Base-by-base conservation (phyloP, 768 basidiomycete genomes). In the Tephrocybe rancida region DNA sequence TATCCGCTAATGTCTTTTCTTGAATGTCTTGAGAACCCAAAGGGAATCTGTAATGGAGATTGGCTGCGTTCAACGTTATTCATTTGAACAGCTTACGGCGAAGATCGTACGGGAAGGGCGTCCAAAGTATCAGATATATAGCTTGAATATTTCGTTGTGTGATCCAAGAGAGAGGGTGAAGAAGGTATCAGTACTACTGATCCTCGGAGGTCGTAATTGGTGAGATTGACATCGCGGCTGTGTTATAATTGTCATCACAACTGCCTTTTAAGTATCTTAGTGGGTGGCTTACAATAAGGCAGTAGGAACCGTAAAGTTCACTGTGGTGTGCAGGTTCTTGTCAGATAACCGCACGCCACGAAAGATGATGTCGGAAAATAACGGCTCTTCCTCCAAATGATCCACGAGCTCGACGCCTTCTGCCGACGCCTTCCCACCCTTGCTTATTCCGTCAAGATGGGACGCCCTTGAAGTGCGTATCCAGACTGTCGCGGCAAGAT, bases 401-500 rank as follows among this genome's bases (percentile, higher is more conserved):
- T 63, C 61, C 32, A 61, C 58, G 6, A 44, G 51, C n/a, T 1
- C 14, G 10, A 13, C 22, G 5, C n/a, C 44, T 16, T 32, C n/a
- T 32, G 13, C 24, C 27, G 19, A 37, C 5, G 35, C 16, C 45
- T 22, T 39, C 4, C 19, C 18, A 18, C 29, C 44, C 50, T 21
- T 44, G 25, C 7, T 18, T 6, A 19, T 18, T 10, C 14, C 30
- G 29, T 55, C 48, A 10, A 34, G 24, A 19, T 50, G 48, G n/a
- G 22, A 22, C 22, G 22, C 44, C 2, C 11, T 13, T 5, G 62
- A 48, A 3, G 58, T 62, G 49, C 64, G 57, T 19, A 62, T 34
- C 66, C 67, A 69, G 13, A 69, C 63, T 24, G 51, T 65, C 16
- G 62, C 66, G 3, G 60, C 64, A 8, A 69, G 59, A 50, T 69